Evolutionary conservation across 208 protist species (phyloP), one percentile per base, ranked within the genome.

Genomic region (Acanthamoeba sp.): DNA sequence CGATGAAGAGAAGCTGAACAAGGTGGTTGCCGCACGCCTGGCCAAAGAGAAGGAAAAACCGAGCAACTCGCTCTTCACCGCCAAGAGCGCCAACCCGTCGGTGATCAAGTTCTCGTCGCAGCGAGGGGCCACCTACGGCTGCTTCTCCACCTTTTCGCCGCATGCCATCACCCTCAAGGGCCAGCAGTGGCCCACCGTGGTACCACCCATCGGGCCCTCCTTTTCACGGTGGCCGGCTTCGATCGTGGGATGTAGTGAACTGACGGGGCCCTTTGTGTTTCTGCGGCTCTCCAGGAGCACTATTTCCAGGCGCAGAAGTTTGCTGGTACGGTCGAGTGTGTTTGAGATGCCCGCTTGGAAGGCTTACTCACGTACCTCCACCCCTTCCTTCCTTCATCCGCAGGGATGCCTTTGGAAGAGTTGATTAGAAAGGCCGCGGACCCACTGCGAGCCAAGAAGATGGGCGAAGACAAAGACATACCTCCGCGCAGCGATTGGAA

Each of bases 261-360:
- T 3, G 29, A 38, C 66, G 4, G 3, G 29, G 1, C 48, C 48
- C 45, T 52, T 18, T 52, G 16, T 18, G 0, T 69, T 0, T 0
- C n/a, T 6, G n/a, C 18, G 12, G 7, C 45, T 12, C 12, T 14
- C 45, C 38, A 93, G 88, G 88, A 93, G 48, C 42, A 93, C 64
- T 93, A 93, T 22, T 50, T 93, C 24, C 88, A 93, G 45, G 88
- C 59, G 2, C 59, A 93, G 78, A 93, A 93, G 88, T 93, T 93
- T 5, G 87, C 55, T 38, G 85, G 78, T 87, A 87, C 40, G 4
- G 45, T 12, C 22, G 59, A 24, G 59, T 66, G 59, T 20, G 24
- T 24, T 66, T 66, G 59, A 66, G 59, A 66, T 66, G 24, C 59
- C 59, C 22, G 20, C n/a, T n/a, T n/a, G 36, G 34, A n/a, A 40